A percentile compares a stretch with the other conserved stretches of the same genome.
Evolutionary conservation across 1,284 basidiomycete genomes (phyloP).

Genomic region (Malassezia furfur): DNA sequence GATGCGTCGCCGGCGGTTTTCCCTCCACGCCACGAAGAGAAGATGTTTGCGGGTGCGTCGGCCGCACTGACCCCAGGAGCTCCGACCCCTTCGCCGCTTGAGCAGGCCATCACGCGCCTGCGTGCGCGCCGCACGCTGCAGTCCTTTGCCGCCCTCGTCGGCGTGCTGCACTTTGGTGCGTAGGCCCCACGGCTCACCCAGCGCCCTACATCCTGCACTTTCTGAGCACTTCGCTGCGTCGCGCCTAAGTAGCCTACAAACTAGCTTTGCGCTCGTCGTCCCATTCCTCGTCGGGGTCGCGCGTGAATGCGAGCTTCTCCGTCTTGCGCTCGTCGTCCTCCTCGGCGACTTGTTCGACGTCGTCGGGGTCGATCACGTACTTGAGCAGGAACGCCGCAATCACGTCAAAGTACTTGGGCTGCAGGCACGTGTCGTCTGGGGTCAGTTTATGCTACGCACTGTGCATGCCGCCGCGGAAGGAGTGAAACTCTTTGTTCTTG

Average conservation of each 20-base stretch:
- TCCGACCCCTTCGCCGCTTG: conserved; percentile 13
- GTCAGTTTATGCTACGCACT: conserved; percentile 53
- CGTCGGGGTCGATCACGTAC: conserved; percentile 13
- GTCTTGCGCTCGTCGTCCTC: not conserved
- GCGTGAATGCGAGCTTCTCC: not conserved
- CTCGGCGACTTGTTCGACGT: not conserved
- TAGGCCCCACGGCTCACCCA: not conserved
- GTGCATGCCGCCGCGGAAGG: conserved; percentile 59
- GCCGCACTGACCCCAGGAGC: conserved; percentile 11
- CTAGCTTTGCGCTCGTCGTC: conserved; percentile 5
- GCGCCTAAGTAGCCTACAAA: conserved; percentile 7
- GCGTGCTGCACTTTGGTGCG: conserved; percentile 19
- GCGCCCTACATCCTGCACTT: conserved; percentile 18
- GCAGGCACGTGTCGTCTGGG: conserved; percentile 41
- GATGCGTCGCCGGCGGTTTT: not conserved
- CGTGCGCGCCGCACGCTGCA: conserved; percentile 14
- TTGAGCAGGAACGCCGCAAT: conserved; percentile 33
- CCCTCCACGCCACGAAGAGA: not conserved
- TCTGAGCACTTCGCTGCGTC: conserved; percentile 3
- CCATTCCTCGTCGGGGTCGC: not conserved
- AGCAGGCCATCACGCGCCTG: conserved; percentile 13
- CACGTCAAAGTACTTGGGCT: conserved; percentile 37
- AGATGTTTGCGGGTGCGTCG: conserved; percentile 17
- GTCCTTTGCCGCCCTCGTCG: conserved; percentile 15
- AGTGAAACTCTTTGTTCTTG: conserved; percentile 51